Conservation (phyloP, 768 basidiomycete species). For the Rhodotorula sphaerocarpa region DNA sequence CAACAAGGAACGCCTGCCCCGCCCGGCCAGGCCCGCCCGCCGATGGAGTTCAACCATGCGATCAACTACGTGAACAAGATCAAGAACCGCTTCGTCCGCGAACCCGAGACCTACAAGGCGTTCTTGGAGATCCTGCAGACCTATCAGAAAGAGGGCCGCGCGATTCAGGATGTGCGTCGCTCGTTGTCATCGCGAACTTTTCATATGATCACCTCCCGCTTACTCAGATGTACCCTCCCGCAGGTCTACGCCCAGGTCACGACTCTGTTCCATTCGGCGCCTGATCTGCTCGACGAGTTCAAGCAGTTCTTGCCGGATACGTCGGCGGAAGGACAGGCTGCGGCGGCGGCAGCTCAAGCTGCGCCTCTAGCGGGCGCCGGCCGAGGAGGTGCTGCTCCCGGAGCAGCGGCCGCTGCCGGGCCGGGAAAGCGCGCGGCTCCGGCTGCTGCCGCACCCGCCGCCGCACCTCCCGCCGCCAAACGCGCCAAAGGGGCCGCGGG, state of each 20-base stretch:
- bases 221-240: neutral
- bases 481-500: conserved; percentile 9
- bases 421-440: conserved; percentile 17
- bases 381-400: neutral
- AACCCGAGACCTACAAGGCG: conserved; percentile 65
- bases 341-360: neutral
- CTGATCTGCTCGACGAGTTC: conserved; percentile 37
- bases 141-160: conserved; percentile 53
- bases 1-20: neutral
- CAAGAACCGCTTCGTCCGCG: conserved; percentile 76
- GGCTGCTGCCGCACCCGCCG: neutral
- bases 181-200: conserved; percentile 4
- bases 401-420: too few species aligned
- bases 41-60: conserved; percentile 58
- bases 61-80: conserved; percentile 97
- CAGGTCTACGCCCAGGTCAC: conserved; percentile 38
- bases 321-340: conserved; percentile 14
- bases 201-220: neutral
- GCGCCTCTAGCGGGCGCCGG: neutral
- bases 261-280: conserved; percentile 32
- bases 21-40: conserved; percentile 4
- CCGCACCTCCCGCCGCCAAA: neutral
- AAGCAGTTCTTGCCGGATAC: conserved; percentile 37
- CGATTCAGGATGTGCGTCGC: conserved; percentile 52
- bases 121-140: conserved; percentile 49